A percentile compares a stretch with the other conserved stretches of the same genome.
phyloP scores from a whole-genome alignment of 345 rosid species.

The Rhodomyrtus tomentosa region DNA sequence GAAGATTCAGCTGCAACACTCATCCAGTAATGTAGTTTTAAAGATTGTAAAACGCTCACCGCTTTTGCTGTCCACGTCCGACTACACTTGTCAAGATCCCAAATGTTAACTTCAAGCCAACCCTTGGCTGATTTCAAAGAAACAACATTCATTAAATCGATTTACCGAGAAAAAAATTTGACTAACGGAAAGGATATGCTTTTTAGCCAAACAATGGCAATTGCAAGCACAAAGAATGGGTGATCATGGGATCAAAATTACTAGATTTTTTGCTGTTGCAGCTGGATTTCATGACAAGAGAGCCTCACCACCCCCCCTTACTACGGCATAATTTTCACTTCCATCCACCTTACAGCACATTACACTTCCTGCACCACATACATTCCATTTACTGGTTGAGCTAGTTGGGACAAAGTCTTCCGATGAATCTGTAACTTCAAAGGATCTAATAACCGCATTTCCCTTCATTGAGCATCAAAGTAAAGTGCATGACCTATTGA shows the following conservation, averaged over 20 bases:
- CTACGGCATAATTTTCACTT: constrained; percentile 57
- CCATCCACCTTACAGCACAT: constrained; percentile 52
- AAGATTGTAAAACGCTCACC: constrained; percentile 25
- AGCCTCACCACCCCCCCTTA: constrained; percentile 98
- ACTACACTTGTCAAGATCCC: constrained; percentile 64
- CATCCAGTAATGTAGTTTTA: neutral
- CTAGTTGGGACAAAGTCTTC: constrained; percentile 15
- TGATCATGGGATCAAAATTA: neutral
- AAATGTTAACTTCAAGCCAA: constrained; percentile 73
- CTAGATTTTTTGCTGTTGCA: neutral
- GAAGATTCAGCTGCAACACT: neutral
- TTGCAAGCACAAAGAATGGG: neutral
- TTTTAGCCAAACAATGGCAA: neutral
- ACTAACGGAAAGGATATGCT: neutral
- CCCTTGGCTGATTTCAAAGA: constrained; percentile 40
- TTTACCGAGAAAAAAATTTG: neutral
- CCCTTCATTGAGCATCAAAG: constrained; percentile 75
- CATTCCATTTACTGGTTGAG: constrained; percentile 44
- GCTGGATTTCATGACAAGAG: neutral
- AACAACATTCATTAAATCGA: neutral
- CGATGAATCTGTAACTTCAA: constrained; percentile 17
- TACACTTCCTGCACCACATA: constrained; percentile 52
- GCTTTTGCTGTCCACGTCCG: constrained; percentile 72
- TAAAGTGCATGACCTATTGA: constrained; percentile 46
- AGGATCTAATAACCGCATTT: constrained; percentile 41